A percentile compares a stretch with the other conserved stretches of the same genome.
phyloP scores from a whole-genome alignment of 2,329 filamentous ascomycete genomes.

The Paraphaeosphaeria sporulosa region DNA sequence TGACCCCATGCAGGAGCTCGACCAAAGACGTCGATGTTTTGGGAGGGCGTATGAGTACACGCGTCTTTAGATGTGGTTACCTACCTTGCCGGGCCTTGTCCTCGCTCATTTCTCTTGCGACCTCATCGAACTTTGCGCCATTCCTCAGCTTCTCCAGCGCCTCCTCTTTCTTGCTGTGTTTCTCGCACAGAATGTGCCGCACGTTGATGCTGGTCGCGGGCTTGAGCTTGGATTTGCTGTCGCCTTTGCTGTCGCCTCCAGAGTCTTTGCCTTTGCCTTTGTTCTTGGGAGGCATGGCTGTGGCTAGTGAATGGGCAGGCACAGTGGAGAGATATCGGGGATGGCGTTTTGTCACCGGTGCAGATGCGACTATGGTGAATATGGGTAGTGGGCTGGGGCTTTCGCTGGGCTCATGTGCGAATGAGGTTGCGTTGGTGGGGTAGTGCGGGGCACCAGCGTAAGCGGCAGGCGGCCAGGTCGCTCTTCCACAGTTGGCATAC shows the following conservation, averaged over 20 bases:
- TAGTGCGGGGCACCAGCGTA: conserved; percentile 1
- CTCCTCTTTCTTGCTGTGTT: conserved; percentile 80
- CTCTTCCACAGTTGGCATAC: neutral
- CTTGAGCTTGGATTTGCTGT: conserved; percentile 57
- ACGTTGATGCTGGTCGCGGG: conserved; percentile 73
- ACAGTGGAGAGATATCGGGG: neutral
- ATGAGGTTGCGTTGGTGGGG: conserved; percentile 8
- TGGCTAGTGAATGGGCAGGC: neutral
- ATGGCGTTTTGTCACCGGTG: neutral
- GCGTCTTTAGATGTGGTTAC: no score
- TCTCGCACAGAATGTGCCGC: conserved; percentile 79
- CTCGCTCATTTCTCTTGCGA: conserved; percentile 75
- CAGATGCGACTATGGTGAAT: neutral
- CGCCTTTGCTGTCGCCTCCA: conserved; percentile 4
- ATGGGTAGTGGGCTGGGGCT: neutral
- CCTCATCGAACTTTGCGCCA: conserved; percentile 76
- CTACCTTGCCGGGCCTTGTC: conserved; percentile 72
- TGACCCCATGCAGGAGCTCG: no score
- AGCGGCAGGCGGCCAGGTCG: conserved; percentile 4
- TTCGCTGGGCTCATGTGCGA: conserved; percentile 2
- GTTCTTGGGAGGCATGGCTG: conserved; percentile 6
- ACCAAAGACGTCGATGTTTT: no score
- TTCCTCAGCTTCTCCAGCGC: conserved; percentile 72
- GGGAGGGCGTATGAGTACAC: no score
- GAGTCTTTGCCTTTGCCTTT: conserved; percentile 9